phyloP scores from a whole-genome alignment of 2,329 filamentous ascomycete species.

The Apiospora aurea region DNA sequence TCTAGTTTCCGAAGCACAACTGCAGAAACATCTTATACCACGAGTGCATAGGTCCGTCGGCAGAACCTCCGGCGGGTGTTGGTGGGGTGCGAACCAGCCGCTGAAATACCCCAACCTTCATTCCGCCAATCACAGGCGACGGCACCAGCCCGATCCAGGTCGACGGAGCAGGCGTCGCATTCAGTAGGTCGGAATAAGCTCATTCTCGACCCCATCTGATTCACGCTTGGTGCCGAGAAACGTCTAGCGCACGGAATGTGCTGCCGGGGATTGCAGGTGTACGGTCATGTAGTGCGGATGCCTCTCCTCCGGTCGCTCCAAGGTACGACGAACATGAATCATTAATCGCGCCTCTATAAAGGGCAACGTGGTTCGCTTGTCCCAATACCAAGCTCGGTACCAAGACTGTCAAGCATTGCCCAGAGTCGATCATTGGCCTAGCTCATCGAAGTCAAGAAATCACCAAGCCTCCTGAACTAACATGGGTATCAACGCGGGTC shows the following conservation, averaged over 20 bases:
- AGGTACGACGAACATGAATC: background rate
- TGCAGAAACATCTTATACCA: background rate
- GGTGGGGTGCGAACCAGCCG: background rate
- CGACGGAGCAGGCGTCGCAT: conserved; percentile 13
- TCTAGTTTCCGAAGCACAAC: background rate
- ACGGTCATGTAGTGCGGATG: background rate
- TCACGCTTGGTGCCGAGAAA: background rate
- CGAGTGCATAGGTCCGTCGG: background rate
- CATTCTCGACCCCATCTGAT: background rate
- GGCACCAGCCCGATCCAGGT: conserved; percentile 8
- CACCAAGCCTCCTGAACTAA: background rate
- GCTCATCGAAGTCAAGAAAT: background rate
- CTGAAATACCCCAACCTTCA: background rate
- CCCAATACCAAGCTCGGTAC: background rate
- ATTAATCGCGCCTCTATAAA: background rate
- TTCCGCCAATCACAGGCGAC: background rate
- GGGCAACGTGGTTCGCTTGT: background rate
- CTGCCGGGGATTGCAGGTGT: background rate
- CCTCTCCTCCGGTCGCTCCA: background rate
- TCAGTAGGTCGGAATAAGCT: conserved; percentile 16
- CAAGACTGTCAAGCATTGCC: background rate
- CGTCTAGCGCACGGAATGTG: background rate
- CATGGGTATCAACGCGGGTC: background rate
- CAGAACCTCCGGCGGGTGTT: background rate
- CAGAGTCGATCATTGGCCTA: background rate